Percentiles rank a stretch among this genome's conserved stretches.
phyloP scores from a whole-genome alignment of 2,329 filamentous ascomycete genomes.

The Colletotrichum abscissum region DNA sequence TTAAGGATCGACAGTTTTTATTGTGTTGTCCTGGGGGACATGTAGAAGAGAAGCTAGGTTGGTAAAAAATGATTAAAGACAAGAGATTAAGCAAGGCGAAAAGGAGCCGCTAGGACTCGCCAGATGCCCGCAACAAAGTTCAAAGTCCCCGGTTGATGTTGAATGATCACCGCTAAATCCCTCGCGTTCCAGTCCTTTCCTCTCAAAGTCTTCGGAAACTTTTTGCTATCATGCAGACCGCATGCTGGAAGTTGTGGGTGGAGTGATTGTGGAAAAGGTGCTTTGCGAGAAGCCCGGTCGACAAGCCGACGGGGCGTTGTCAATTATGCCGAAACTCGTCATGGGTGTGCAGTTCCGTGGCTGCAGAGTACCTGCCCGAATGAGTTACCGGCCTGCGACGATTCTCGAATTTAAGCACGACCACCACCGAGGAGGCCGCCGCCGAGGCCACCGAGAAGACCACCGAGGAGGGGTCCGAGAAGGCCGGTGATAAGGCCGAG shows the following conservation, averaged over 20 bases:
- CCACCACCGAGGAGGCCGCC: not conserved
- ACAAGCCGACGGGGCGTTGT: not conserved
- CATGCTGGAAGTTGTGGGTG: not conserved
- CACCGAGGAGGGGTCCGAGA: not conserved
- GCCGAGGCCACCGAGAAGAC: not conserved
- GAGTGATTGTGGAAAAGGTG: not conserved
- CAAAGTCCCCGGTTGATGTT: constrained; percentile 24
- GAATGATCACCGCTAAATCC: constrained; percentile 3
- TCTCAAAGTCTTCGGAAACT: constrained; percentile 18
- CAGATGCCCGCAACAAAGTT: constrained; percentile 19
- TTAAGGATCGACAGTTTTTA: constrained; percentile 29
- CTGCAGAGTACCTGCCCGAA: constrained; percentile 23
- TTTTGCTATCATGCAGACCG: not conserved
- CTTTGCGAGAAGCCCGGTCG: not conserved
- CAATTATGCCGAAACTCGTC: not conserved
- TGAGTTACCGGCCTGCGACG: constrained; percentile 11
- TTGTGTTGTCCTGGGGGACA: constrained; percentile 4
- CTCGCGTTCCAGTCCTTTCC: not conserved
- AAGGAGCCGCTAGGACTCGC: constrained; percentile 23
- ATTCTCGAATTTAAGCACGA: not conserved
- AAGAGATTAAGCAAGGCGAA: constrained; percentile 12
- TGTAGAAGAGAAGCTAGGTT: constrained; percentile 22
- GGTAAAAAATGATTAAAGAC: constrained; percentile 27
- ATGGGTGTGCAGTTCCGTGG: constrained; percentile 20
- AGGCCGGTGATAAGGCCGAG: not conserved